Evolutionary conservation across 2,329 filamentous ascomycete species (phyloP).

Genomic region (Fusarium sp.): DNA sequence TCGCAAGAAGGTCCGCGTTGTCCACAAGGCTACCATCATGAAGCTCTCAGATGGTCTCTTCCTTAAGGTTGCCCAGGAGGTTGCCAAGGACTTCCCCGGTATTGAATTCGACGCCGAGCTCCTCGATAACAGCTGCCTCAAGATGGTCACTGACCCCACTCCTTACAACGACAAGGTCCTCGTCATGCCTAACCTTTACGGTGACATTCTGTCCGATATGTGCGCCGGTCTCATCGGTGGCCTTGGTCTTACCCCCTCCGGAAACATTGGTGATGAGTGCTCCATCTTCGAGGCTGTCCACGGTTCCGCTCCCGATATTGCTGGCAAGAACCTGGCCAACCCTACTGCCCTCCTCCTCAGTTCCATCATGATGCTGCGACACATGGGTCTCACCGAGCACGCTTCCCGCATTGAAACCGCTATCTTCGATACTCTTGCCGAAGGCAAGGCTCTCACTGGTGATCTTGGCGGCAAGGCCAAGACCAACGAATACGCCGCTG

Average conservation of each 20-base stretch:
- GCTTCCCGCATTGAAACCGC: constrained; percentile 91
- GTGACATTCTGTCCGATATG: constrained; percentile 99
- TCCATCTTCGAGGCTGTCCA: constrained; percentile 99
- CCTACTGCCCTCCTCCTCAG: constrained; percentile 93
- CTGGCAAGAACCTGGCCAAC: constrained; percentile 95
- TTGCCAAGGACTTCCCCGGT: constrained; percentile 93
- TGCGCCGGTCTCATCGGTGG: constrained; percentile 98
- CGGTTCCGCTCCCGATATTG: constrained; percentile 96
- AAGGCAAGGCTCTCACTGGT: constrained; percentile 96
- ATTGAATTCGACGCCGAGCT: constrained; percentile 98
- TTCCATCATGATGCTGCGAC: constrained; percentile 99
- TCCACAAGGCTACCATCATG: constrained; percentile 99
- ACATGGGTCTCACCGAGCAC: constrained; percentile 91
- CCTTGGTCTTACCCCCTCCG: constrained; percentile 94
- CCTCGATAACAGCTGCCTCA: constrained; percentile 98
- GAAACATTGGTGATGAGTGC: constrained; percentile 99
- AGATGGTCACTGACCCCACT: constrained; percentile 95
- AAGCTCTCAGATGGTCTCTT: constrained; percentile 99
- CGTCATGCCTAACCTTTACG: constrained; percentile 98
- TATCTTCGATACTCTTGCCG: constrained; percentile 92
- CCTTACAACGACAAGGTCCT: constrained; percentile 99
- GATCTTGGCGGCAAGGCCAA: constrained; percentile 96
- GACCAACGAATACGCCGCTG: constrained; percentile 91
- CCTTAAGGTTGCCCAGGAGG: constrained; percentile 83
- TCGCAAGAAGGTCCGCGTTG: constrained; percentile 95